phyloP scores from a whole-genome alignment of 129 eudicot species.

The Arctium minus region DNA sequence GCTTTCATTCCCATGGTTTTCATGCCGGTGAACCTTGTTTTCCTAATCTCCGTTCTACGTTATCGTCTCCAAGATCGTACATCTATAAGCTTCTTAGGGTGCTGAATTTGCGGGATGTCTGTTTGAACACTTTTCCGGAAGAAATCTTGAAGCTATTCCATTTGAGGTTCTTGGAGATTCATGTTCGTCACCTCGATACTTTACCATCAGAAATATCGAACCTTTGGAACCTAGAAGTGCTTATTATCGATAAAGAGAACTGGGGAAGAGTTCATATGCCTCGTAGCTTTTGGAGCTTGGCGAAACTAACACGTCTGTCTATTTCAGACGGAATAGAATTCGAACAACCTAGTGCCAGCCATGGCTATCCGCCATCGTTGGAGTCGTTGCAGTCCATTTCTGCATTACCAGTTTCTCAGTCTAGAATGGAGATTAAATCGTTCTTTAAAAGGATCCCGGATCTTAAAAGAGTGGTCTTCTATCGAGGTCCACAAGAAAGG shows the following conservation, averaged over 20 bases:
- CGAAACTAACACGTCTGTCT: not conserved
- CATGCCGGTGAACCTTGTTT: not conserved
- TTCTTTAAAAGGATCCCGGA: not conserved
- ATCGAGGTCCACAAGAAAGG: not conserved
- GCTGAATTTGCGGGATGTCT: not conserved
- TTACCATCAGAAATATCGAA: constrained; percentile 8
- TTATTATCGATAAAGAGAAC: not conserved
- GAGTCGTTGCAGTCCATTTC: not conserved
- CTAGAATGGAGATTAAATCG: not conserved
- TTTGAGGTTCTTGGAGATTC: constrained; percentile 18
- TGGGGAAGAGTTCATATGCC: not conserved
- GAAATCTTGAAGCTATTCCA: constrained; percentile 15
- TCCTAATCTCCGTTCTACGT: not conserved
- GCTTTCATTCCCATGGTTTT: constrained; percentile 17
- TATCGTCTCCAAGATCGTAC: not conserved
- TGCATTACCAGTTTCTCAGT: not conserved
- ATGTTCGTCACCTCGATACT: not conserved
- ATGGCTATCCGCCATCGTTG: not conserved
- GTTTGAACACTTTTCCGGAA: not conserved
- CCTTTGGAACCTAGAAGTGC: constrained; percentile 20
- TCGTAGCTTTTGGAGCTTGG: not conserved
- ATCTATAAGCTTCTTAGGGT: constrained; percentile 9
- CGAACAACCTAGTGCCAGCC: not conserved
- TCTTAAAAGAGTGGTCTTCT: not conserved
- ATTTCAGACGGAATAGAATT: not conserved